These are phyloP conservation scores for Gynochthodes officinalis DNA, from an alignment of 257 asterid species.

Conservation along the genomic window DNA sequence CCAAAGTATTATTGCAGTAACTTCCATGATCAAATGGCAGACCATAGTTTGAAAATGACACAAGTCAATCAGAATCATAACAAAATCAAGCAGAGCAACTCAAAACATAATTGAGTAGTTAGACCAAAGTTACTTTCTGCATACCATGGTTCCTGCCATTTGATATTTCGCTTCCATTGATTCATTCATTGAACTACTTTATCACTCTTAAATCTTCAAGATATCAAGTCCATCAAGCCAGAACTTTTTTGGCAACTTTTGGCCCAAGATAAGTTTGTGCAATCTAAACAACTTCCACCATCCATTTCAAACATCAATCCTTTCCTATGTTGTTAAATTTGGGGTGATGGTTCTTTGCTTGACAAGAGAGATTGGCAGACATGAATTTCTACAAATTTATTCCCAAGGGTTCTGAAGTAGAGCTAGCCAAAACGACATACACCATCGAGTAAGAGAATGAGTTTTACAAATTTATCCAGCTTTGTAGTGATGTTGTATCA, in stretches of 20 bases:
- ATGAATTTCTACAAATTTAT: neutral
- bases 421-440: neutral
- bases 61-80: neutral
- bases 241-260: neutral
- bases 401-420: neutral
- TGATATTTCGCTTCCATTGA: neutral
- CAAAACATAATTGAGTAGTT: no score
- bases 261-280: neutral
- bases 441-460: neutral
- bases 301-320: neutral
- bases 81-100: neutral
- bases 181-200: neutral
- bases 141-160: neutral
- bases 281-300: neutral
- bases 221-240: neutral
- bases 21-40: no score
- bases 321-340: neutral
- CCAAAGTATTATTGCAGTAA: constrained; percentile 2
- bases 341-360: neutral
- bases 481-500: neutral
- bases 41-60: neutral
- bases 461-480: neutral
- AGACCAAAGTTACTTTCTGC: neutral
- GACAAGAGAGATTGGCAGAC: neutral
- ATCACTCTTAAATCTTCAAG: neutral